Percentiles rank a stretch among this genome's conserved stretches.
These are phyloP conservation scores for Elsinoe necatrix DNA, from an alignment of 2,329 filamentous ascomycete genomes.

Conservation along the genomic window DNA sequence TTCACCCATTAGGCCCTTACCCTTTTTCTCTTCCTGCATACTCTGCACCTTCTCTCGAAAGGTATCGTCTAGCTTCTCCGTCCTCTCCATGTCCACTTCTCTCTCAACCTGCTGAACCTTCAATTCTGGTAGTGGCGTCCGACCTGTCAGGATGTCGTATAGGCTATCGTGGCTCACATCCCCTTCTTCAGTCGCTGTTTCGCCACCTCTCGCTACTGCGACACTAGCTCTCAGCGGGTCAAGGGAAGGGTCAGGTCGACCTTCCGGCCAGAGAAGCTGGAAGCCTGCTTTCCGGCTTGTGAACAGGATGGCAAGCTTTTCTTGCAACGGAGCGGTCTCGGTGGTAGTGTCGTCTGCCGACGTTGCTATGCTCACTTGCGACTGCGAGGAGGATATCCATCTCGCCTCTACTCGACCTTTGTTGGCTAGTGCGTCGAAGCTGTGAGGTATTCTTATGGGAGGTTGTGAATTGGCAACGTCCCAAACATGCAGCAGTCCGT, in stretches of 20 bases:
- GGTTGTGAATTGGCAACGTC: neutral
- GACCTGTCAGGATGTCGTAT: constrained; percentile 40
- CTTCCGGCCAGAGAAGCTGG: constrained; percentile 35
- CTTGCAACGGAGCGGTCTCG: constrained; percentile 18
- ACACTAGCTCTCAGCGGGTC: constrained; percentile 28
- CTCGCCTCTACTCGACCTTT: constrained; percentile 11
- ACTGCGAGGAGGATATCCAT: constrained; percentile 16
- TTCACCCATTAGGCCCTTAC: neutral
- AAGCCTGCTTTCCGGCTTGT: constrained; percentile 31
- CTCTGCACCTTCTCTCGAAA: neutral
- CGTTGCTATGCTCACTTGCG: too few relatives aligned
- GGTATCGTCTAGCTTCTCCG: neutral
- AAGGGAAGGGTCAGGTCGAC: constrained; percentile 23
- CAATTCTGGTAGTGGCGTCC: constrained; percentile 34
- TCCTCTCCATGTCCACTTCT: neutral
- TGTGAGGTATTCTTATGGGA: constrained; percentile 1
- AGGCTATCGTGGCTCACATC: constrained; percentile 40
- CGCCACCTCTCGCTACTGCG: constrained; percentile 18
- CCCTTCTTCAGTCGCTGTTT: constrained; percentile 23
- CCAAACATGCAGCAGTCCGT: constrained; percentile 4
- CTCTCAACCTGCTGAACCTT: constrained; percentile 10
- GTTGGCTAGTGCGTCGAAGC: constrained; percentile 1
- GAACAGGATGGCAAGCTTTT: constrained; percentile 31
- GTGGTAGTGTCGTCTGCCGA: constrained; percentile 9
- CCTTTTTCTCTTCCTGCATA: neutral